Conservation (phyloP, 768 basidiomycete species). For the Lyophyllum semitale region DNA sequence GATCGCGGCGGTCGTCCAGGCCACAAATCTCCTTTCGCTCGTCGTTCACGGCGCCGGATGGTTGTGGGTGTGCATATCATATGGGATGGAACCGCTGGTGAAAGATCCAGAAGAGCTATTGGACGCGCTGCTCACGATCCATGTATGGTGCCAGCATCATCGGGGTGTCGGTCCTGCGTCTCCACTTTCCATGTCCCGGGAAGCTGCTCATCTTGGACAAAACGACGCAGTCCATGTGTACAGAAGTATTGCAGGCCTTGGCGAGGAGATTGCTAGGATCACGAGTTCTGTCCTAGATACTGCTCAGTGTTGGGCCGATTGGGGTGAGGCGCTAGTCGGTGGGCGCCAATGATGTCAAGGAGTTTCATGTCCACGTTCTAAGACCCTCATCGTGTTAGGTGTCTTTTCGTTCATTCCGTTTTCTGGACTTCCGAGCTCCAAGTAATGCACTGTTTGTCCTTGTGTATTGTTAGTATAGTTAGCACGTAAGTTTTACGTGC, state of each 20-base stretch:
- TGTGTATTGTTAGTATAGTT: background rate
- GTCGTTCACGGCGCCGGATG: conserved; percentile 9
- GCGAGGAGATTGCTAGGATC: background rate
- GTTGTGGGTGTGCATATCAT: conserved; percentile 11
- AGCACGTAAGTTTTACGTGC: background rate
- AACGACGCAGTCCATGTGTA: conserved; percentile 8
- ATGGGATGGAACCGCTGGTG: conserved; percentile 12
- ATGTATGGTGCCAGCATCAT: conserved; percentile 11
- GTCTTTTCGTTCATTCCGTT: background rate
- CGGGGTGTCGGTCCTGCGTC: background rate
- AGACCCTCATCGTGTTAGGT: background rate
- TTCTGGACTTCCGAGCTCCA: background rate
- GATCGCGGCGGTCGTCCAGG: conserved; percentile 14
- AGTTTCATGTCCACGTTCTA: background rate
- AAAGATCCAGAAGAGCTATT: conserved; percentile 10
- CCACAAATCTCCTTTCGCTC: conserved; percentile 16
- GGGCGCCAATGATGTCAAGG: background rate
- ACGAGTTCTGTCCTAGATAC: conserved; percentile 12
- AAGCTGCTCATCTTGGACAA: too few relatives aligned
- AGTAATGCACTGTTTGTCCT: background rate
- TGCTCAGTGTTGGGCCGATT: conserved; percentile 12
- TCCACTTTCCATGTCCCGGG: conserved; percentile 14
- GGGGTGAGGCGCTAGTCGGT: conserved; percentile 13
- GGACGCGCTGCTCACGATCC: conserved; percentile 12
- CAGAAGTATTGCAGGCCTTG: conserved; percentile 12